Evolutionary conservation across 345 rosid species (phyloP).

Genomic region (Brassica incana): DNA sequence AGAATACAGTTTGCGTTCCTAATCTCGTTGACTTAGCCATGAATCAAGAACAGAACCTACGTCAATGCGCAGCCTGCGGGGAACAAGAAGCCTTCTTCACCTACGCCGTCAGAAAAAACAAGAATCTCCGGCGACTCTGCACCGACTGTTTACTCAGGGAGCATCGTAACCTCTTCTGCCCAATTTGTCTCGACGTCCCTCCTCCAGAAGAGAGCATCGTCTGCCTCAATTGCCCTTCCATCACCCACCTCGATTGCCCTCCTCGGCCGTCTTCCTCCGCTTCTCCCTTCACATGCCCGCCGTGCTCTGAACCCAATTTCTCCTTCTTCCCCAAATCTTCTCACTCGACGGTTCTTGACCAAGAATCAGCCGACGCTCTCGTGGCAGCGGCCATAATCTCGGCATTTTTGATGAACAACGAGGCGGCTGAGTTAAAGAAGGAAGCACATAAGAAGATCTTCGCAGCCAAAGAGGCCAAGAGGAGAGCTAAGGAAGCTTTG

Average conservation of each 20-base stretch:
- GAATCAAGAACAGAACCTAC: slow-evolving; percentile 32
- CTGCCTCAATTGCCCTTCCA: slow-evolving; percentile 54
- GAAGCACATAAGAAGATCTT: slow-evolving; percentile 46
- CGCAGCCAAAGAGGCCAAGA: slow-evolving; percentile 47
- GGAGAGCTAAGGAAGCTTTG: slow-evolving; percentile 51
- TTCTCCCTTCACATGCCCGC: slow-evolving; percentile 46
- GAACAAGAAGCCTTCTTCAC: slow-evolving; percentile 39
- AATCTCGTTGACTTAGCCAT: slow-evolving; percentile 27
- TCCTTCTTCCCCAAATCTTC: slow-evolving; percentile 42
- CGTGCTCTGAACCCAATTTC: slow-evolving; percentile 51
- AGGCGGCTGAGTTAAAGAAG: slow-evolving; percentile 36
- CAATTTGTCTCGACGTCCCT: slow-evolving; percentile 45
- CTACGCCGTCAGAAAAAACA: slow-evolving; percentile 39
- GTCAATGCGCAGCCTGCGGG: slow-evolving; percentile 45
- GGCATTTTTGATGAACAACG: slow-evolving; percentile 37
- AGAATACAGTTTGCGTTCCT: slow-evolving; percentile 2
- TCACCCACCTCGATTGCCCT: slow-evolving; percentile 44
- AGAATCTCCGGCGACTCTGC: slow-evolving; percentile 44
- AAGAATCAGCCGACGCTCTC: slow-evolving; percentile 46
- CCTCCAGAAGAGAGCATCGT: slow-evolving; percentile 33
- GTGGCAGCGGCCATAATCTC: slow-evolving; percentile 51
- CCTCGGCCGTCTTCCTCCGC: slow-evolving; percentile 20
- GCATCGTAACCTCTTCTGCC: slow-evolving; percentile 51
- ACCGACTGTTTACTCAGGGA: slow-evolving; percentile 57
- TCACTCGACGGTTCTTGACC: neutral